Evolutionary conservation across 2,329 filamentous ascomycete species (phyloP).

Genomic region (Paecilomyces sp.): DNA sequence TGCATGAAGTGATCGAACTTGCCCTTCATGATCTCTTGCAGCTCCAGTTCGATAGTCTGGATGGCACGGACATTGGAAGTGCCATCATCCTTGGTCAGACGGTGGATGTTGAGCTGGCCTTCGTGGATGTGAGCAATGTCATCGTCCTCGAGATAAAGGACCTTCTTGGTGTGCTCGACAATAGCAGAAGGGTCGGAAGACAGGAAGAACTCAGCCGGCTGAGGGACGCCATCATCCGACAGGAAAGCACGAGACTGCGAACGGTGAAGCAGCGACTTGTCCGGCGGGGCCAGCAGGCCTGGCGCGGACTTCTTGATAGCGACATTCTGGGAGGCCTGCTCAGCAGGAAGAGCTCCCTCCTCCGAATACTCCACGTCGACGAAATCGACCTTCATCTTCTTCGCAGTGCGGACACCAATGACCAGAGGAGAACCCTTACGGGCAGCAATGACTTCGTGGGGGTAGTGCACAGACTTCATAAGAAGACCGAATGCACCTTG

Average conservation of each 20-base stretch:
- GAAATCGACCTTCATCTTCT: conserved; percentile 99
- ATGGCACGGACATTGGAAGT: conserved; percentile 96
- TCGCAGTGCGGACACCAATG: conserved; percentile 91
- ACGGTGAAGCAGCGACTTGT: conserved; percentile 97
- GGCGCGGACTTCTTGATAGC: conserved; percentile 84
- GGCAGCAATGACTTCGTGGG: conserved; percentile 93
- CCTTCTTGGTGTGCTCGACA: conserved; percentile 99
- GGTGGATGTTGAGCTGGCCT: conserved; percentile 97
- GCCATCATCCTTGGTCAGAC: conserved; percentile 91
- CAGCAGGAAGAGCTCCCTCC: conserved; percentile 79
- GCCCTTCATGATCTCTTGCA: conserved; percentile 99
- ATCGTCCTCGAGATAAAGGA: conserved; percentile 98
- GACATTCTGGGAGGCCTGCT: conserved; percentile 92
- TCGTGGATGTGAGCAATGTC: conserved; percentile 99
- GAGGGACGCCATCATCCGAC: conserved; percentile 94
- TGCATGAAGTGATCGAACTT: conserved; percentile 99
- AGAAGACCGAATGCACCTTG: conserved; percentile 96
- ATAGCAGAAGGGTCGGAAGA: conserved; percentile 98
- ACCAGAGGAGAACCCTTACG: conserved; percentile 97
- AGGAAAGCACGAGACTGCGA: conserved; percentile 98
- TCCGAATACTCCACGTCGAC: conserved; percentile 97
- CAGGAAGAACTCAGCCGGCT: conserved; percentile 98
- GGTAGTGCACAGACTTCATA: conserved; percentile 97
- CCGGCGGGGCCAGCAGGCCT: conserved; percentile 74
- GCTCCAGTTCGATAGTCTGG: conserved; percentile 96